Evolutionary conservation across 2,329 filamentous ascomycete species (phyloP).

Genomic region (Neofusicoccum parvum): DNA sequence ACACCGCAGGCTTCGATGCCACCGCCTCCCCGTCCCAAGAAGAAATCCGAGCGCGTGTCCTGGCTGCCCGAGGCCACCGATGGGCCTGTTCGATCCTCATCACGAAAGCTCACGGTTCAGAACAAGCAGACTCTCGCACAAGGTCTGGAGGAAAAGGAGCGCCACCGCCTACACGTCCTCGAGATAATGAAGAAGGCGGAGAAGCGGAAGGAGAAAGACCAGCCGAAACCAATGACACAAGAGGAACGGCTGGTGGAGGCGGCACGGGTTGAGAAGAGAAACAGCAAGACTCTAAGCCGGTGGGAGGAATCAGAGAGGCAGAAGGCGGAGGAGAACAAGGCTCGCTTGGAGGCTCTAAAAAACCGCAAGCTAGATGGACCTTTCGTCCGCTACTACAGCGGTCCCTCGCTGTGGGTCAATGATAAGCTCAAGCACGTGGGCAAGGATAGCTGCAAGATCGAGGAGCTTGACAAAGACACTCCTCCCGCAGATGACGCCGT

Average conservation of each 20-base stretch:
- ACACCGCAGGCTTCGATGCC: slow-evolving; percentile 49
- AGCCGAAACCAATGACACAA: slow-evolving; percentile 83
- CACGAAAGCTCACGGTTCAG: slow-evolving; percentile 63
- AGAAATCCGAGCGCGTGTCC: slow-evolving; percentile 70
- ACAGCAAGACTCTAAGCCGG: slow-evolving; percentile 85
- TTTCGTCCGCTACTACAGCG: slow-evolving; percentile 91
- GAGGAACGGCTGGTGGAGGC: slow-evolving; percentile 82
- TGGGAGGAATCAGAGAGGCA: slow-evolving; percentile 94
- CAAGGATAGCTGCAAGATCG: slow-evolving; percentile 37
- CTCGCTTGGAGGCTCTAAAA: slow-evolving; percentile 83
- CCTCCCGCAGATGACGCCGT: not conserved
- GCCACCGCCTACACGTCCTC: slow-evolving; percentile 70
- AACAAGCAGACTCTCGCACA: slow-evolving; percentile 62
- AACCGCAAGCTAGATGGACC: slow-evolving; percentile 85
- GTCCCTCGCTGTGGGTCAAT: slow-evolving; percentile 79
- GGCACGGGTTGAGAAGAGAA: slow-evolving; percentile 78
- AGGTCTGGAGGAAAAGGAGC: slow-evolving; percentile 74
- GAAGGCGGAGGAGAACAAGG: slow-evolving; percentile 79
- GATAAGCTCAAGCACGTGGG: slow-evolving; percentile 72
- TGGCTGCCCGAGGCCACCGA: slow-evolving; percentile 68
- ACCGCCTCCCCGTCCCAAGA: slow-evolving; percentile 53
- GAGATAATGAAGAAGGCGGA: slow-evolving; percentile 64
- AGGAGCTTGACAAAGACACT: slow-evolving; percentile 35
- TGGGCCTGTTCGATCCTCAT: slow-evolving; percentile 63
- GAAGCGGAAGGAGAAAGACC: slow-evolving; percentile 67